A percentile compares a stretch with the other conserved stretches of the same genome.
These are phyloP conservation scores for Pichia scutulata DNA, from an alignment of 805 yeast genomes.

Conservation along the genomic window DNA sequence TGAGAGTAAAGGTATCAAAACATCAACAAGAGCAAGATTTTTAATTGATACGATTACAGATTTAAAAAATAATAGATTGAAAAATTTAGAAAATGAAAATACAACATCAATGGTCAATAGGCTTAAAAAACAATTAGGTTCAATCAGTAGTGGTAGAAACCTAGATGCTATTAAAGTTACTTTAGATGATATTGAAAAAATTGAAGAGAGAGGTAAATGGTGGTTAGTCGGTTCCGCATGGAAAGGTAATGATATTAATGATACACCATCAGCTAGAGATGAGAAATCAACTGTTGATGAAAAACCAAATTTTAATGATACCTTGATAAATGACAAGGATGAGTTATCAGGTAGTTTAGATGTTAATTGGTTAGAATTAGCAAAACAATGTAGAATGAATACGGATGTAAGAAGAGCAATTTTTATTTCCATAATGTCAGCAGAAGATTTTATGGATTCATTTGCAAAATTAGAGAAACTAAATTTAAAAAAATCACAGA, in stretches of 20 bases:
- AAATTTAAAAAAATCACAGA: slow-evolving; percentile 69
- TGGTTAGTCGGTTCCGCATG: slow-evolving; percentile 99
- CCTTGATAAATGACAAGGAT: slow-evolving; percentile 34
- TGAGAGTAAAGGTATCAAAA: slow-evolving; percentile 27
- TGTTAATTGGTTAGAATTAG: slow-evolving; percentile 86
- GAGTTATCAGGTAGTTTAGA: slow-evolving; percentile 61
- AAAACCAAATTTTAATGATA: slow-evolving; percentile 18
- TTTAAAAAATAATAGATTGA: slow-evolving; percentile 77
- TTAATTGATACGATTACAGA: slow-evolving; percentile 79
- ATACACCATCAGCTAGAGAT: neutral
- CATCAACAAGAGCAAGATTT: slow-evolving; percentile 66
- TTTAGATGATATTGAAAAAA: slow-evolving; percentile 68
- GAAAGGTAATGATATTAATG: slow-evolving; percentile 49
- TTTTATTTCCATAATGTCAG: slow-evolving; percentile 91
- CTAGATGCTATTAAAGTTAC: slow-evolving; percentile 80
- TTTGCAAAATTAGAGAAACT: slow-evolving; percentile 74
- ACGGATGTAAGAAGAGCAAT: slow-evolving; percentile 92
- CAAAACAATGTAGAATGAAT: slow-evolving; percentile 84
- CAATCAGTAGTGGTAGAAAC: slow-evolving; percentile 36
- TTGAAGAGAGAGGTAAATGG: slow-evolving; percentile 90
- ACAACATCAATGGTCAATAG: slow-evolving; percentile 46
- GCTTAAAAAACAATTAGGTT: slow-evolving; percentile 56
- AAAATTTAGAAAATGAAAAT: slow-evolving; percentile 41
- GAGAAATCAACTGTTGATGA: slow-evolving; percentile 4
- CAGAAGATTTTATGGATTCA: slow-evolving; percentile 86